These are phyloP conservation scores for Plasmodium inui DNA, from an alignment of 169 alveolate genomes.

Conservation along the genomic window DNA sequence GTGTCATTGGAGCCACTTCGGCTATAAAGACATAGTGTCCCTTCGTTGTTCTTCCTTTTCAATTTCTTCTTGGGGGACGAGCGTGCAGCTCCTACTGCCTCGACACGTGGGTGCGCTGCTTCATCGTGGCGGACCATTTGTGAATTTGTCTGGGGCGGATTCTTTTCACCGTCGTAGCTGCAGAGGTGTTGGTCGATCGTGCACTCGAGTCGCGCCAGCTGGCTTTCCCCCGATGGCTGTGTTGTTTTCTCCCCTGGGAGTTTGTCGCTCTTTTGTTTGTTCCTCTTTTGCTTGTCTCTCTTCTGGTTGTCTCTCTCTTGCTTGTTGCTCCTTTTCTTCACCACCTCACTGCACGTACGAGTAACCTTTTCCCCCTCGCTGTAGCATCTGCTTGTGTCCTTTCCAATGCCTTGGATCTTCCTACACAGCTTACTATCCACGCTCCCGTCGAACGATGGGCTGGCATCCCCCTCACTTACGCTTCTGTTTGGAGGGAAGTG, in stretches of 20 bases:
- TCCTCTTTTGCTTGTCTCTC: background rate
- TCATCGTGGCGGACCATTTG: background rate
- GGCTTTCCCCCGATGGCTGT: background rate
- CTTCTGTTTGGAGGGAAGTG: background rate
- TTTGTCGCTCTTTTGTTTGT: background rate
- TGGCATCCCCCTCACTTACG: background rate
- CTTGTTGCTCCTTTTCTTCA: conserved; percentile 14
- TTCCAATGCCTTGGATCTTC: background rate
- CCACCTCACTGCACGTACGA: conserved; percentile 1
- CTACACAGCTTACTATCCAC: background rate
- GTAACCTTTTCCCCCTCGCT: background rate
- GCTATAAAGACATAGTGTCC: background rate
- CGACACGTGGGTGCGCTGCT: background rate
- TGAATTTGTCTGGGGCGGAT: background rate
- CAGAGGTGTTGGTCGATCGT: background rate
- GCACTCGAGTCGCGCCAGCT: background rate
- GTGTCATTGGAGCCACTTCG: background rate
- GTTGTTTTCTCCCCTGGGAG: background rate
- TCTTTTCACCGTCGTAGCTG: background rate
- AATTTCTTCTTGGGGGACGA: background rate
- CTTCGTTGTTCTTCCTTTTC: background rate
- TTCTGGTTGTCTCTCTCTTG: background rate
- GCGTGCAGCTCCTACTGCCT: background rate
- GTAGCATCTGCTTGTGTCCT: background rate
- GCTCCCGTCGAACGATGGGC: background rate